Base-by-base conservation (phyloP, 805 yeast genomes). In the Cyberlindnera mrakii region DNA sequence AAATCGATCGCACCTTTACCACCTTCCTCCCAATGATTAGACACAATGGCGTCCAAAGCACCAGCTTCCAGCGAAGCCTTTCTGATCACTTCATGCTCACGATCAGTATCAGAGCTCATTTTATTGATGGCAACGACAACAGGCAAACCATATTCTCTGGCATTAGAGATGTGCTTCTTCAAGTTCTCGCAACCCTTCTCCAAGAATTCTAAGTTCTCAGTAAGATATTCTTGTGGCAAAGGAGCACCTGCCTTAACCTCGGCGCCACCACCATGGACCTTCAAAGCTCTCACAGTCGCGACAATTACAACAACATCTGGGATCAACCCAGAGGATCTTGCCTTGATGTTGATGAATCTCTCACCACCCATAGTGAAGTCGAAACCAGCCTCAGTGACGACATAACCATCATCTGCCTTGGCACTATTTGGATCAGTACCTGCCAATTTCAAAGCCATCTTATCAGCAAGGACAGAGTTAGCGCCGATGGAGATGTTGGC, bases 321-420 rank as follows among this genome's bases (percentile, higher is more conserved):
- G 33, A 73, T 68, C 45, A 85, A 73, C 5, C 96, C 96, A 33
- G 95, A 84, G 16, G 95, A 75, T 63, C 98, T 82, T 66, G 97
- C 89, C 71, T 91, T 91, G 65, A 91, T 91, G 71, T 91, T 88
- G 67, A 91, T 78, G 70, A 91, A 91, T 59, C 98, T 78, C 72
- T 91, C 99, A 55, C 98, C 98, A 52, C 99, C 99, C 98, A 91
- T 91, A 39, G 97, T 91, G 73, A 93, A 91, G 67, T 91, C 98
- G 68, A 91, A 91, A 41, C 99, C 99, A 33, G 98, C 97, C 66
- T 91, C 99, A 40, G 99, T 91, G 48, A 91, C 87, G 43, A 89
- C 98, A 61, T 78, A 91, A 52, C 98, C 98, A 42, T 79, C 74
- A 60, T 49, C 75, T 65, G 48, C 46, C 58, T 72, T 66, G 34